phyloP scores from a whole-genome alignment of 768 basidiomycete species.

The Hortiboletus campestris region DNA sequence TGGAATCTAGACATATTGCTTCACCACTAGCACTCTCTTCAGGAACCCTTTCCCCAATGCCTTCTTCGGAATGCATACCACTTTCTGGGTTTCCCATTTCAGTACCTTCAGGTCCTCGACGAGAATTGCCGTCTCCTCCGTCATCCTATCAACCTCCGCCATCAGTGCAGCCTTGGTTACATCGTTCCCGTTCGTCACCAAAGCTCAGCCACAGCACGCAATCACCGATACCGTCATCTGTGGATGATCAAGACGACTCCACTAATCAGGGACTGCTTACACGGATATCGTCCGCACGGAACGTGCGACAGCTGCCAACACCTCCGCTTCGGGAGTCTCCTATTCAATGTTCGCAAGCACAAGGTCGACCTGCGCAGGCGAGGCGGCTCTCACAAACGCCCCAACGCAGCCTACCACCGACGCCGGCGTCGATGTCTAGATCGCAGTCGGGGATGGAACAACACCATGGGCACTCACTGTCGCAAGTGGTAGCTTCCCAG shows the following conservation, averaged over 20 bases:
- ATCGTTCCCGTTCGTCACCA: constrained; percentile 40
- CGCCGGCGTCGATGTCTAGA: constrained; percentile 29
- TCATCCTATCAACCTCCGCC: constrained; percentile 32
- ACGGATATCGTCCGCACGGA: constrained; percentile 22
- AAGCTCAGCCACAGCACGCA: constrained; percentile 23
- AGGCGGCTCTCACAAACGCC: constrained; percentile 26
- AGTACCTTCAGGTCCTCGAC: constrained; percentile 18
- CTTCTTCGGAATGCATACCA: constrained; percentile 30
- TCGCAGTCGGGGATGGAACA: constrained; percentile 15
- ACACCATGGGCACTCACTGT: constrained; percentile 22
- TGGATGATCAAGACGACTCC: constrained; percentile 21
- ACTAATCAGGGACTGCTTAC: constrained; percentile 7
- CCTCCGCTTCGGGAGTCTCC: constrained; percentile 26
- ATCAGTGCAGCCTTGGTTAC: constrained; percentile 27
- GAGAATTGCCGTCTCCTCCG: constrained; percentile 30
- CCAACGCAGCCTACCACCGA: constrained; percentile 42
- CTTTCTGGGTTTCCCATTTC: constrained; percentile 21
- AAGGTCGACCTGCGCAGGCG: constrained; percentile 6
- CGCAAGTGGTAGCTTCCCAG: constrained; percentile 11
- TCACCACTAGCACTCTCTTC: constrained; percentile 25
- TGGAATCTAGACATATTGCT: constrained; percentile 1
- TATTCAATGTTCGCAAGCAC: constrained; percentile 16
- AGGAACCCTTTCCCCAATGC: constrained; percentile 27
- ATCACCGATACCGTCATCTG: constrained; percentile 8
- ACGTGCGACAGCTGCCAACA: constrained; percentile 33